Percentiles rank a stretch among this genome's conserved stretches.
Conservation (phyloP, 148 eudicot species). For the Chenopodium album region DNA sequence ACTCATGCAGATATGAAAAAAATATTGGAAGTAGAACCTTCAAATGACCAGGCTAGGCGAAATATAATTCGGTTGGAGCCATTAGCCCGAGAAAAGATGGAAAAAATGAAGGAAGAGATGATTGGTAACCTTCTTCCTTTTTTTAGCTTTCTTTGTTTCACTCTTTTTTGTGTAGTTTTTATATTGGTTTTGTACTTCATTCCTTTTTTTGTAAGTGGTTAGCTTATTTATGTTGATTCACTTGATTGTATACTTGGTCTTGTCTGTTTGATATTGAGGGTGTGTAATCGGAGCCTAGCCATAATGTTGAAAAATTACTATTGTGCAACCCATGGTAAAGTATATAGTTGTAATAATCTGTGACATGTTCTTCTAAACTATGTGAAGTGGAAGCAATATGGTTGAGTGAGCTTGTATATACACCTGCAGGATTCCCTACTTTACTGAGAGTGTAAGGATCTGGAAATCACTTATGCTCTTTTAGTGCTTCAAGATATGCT, state of each 20-base stretch:
- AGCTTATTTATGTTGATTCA: not conserved
- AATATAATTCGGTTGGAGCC: constrained; percentile 80
- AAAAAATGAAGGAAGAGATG: constrained; percentile 98
- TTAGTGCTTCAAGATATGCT: not conserved
- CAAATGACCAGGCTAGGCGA: constrained; percentile 76
- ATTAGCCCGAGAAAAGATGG: constrained; percentile 80
- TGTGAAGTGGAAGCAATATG: not conserved
- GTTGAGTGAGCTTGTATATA: not conserved
- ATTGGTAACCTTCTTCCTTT: constrained; percentile 47
- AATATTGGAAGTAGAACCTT: constrained; percentile 78
- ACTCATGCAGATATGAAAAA: constrained; percentile 61
- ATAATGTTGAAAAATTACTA: not conserved
- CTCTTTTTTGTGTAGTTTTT: not conserved
- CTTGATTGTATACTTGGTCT: not conserved
- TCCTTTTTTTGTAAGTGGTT: not conserved
- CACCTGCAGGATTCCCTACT: not conserved
- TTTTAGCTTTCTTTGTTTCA: not conserved
- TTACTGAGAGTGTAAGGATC: not conserved
- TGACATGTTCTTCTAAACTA: not conserved
- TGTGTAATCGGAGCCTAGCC: not conserved
- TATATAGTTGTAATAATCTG: not conserved
- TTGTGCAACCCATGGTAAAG: not conserved
- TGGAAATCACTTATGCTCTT: not conserved
- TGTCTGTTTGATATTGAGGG: not conserved
- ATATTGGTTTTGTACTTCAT: not conserved